A percentile compares a stretch with the other conserved stretches of the same genome.
Conservation (phyloP, 345 rosid genomes). For the Melastoma malabathricum region DNA sequence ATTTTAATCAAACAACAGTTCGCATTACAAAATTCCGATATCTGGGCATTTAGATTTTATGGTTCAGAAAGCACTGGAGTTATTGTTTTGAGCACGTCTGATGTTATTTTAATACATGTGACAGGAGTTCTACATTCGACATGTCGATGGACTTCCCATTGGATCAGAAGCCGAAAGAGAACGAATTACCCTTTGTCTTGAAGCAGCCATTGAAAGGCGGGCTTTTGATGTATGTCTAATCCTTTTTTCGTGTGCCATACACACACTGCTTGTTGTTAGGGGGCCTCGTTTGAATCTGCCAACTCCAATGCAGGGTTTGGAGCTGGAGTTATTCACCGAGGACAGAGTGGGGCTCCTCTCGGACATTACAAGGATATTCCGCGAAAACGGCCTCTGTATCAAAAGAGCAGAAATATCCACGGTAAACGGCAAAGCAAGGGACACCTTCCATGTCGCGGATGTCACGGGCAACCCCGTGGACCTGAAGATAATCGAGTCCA, state of each 20-base stretch:
- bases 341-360: conserved; percentile 48
- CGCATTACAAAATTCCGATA: too few species aligned
- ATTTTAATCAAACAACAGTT: too few species aligned
- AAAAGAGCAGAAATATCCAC: conserved; percentile 47
- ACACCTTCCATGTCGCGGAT: conserved; percentile 42
- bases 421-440: conserved; percentile 26
- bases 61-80: too few species aligned
- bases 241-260: neutral
- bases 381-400: conserved; percentile 41
- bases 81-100: too few species aligned
- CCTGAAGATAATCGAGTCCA: conserved; percentile 25
- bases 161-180: conserved; percentile 72
- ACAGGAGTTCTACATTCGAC: conserved; percentile 73
- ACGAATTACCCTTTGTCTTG: conserved; percentile 60
- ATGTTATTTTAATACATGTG: neutral
- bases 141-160: conserved; percentile 61
- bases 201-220: conserved; percentile 73
- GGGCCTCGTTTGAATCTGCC: neutral
- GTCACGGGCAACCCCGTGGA: conserved; percentile 35
- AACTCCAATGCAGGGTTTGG: conserved; percentile 28
- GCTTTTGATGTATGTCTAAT: conserved; percentile 39
- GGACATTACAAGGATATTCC: conserved; percentile 40
- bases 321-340: conserved; percentile 37
- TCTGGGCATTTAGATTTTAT: too few species aligned
- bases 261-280: neutral